Base-by-base conservation (phyloP, 257 asterid genomes). In the Ophiorrhiza pumila region DNA sequence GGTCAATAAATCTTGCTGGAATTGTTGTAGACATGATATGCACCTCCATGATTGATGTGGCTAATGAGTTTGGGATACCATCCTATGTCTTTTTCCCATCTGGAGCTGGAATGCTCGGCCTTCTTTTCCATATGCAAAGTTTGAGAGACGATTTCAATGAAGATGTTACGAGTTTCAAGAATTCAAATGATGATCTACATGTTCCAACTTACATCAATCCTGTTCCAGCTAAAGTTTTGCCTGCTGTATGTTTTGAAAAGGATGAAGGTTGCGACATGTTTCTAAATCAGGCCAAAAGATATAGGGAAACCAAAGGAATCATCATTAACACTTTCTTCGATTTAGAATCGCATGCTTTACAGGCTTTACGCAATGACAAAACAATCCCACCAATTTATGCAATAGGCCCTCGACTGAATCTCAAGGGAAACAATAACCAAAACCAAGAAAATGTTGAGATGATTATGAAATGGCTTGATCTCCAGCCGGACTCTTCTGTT, bases 401-500 rank as follows among this genome's bases (percentile, higher is more conserved):
- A 13, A 63, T 77, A 3, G 80, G 84, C 8, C 87, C 87, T 0
- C 14, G 77, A 7, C 45, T 80, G 23, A n/a, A n/a, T n/a, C n/a
- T n/a, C n/a, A n/a, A n/a, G n/a, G n/a, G n/a, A n/a, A n/a, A n/a
- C n/a, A n/a, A 71, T 29, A 15, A 18, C 4, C 71, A 52, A 10
- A 52, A 42, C 25, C 42, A 39, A 47, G 27, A 59, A 17, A 15
- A 37, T 7, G 35, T n/a, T n/a, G n/a, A 43, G 8, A 58, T 55
- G 31, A 80, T 77, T 5, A 32, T 77, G 56, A 71, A 79, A 70
- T 82, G 86, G 86, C 76, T 82, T 0, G 66, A n/a, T n/a, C n/a
- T n/a, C n/a, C n/a, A n/a, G n/a, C n/a, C n/a, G n/a, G n/a, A n/a
- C n/a, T n/a, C n/a, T n/a, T n/a, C n/a, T n/a, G n/a, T n/a, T n/a